Conservation (phyloP, 306 rosid species). For the peach (Prunus persica) region Prunus_persica_NCBIv2 NC_034015.1:18871001-18871500, state of each 20-base stretch:
- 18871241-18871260: neutral
- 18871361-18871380: neutral
- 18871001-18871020: slow-evolving; percentile 1
- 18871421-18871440: slow-evolving; percentile 1
- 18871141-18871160: neutral
- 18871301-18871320: neutral
- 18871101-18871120: neutral
- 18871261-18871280: neutral
- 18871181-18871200: neutral
- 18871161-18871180: neutral
- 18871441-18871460: slow-evolving; percentile 16
- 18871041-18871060: neutral
- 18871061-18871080: neutral
- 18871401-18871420: neutral
- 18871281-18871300: neutral
- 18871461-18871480: slow-evolving; percentile 47
- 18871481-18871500: slow-evolving; percentile 57
- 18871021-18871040: neutral
- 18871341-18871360: neutral
- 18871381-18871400: neutral
- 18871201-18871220: neutral
- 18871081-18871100: neutral
- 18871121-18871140: neutral
- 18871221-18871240: neutral
- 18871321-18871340: neutral